Base-by-base conservation (phyloP, 2,329 filamentous ascomycete genomes). In the Botrytis squamosa region DNA sequence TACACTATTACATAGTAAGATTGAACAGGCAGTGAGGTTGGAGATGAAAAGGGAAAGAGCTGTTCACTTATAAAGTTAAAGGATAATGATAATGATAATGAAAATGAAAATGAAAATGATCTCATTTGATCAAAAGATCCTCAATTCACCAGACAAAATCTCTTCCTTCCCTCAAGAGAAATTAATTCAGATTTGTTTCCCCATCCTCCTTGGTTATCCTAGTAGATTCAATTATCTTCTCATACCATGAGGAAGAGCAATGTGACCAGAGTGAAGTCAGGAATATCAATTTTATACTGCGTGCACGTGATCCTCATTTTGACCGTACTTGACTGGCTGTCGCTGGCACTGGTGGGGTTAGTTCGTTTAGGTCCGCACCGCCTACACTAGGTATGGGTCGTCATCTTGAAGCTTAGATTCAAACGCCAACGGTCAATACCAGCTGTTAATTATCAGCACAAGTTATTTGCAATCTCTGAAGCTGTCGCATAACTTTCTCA, bases 401-500 rank as follows among this genome's bases (percentile, higher is more conserved):
- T 77, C 75, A 77, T 77, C 75, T 74, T 57, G 66, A 74, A 73
- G 62, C 64, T 77, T 63, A 52, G 68, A 67, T 64, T 60, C 57
- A 49, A 68, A 74, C 38, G 60, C 52, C 71, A 72, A 72, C 71
- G 18, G 25, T 66, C 65, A 40, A 68, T 68, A 52, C 46, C 22
- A 57, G 66, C 38, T 69, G 66, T 57, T 57, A 55, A 7, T 69
- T 57, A 57, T 69, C 66, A 69, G 66, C 52, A 59, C 66, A 69
- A 59, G 18, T 29, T 70, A 46, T 59, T 52, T 68, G 42, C 66
- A 49, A 52, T 69, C 29, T 52, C 10, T 38, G 65, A 74, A 78
- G 76, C 77, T 76, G 79, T 80, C 79, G 79, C 79, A 79, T 79
- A 78, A 74, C 73, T 76, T 77, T 73, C 75, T 69, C 75, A 70